These are phyloP conservation scores for Endotrypanum monterogeii DNA, from an alignment of 208 protist species.

Conservation along the genomic window DNA sequence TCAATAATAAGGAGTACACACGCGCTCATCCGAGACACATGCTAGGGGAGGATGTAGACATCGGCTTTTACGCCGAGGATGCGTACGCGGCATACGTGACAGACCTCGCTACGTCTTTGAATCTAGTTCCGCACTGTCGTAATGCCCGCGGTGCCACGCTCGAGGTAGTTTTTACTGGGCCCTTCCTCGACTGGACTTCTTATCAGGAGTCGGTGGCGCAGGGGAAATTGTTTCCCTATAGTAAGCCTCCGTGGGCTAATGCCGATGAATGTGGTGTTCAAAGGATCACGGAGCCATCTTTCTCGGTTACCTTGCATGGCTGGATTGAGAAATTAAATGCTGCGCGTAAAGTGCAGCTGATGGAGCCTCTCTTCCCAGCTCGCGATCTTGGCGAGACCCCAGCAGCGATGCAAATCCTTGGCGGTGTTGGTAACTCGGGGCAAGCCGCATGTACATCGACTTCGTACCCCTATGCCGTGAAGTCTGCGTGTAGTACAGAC, in stretches of 20 bases:
- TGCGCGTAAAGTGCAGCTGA: conserved; percentile 25
- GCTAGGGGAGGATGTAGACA: conserved; percentile 31
- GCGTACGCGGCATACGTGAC: conserved; percentile 38
- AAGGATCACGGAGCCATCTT: neutral
- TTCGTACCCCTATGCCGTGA: neutral
- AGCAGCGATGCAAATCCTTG: neutral
- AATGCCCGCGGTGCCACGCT: conserved; percentile 43
- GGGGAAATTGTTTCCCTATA: neutral
- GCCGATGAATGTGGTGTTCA: neutral
- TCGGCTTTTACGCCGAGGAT: conserved; percentile 53
- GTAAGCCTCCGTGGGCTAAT: neutral
- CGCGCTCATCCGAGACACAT: too few species aligned
- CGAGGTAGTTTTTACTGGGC: conserved; percentile 43
- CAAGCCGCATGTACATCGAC: neutral
- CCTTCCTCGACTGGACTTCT: conserved; percentile 10
- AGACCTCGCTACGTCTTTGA: conserved; percentile 23
- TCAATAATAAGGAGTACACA: too few species aligned
- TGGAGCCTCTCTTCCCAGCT: conserved; percentile 13
- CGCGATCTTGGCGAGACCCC: neutral
- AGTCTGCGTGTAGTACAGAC: neutral
- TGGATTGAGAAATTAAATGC: conserved; percentile 43
- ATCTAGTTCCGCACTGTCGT: conserved; percentile 31
- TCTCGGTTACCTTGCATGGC: conserved; percentile 29
- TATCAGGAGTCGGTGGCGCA: conserved; percentile 11
- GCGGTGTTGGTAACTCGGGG: neutral